Base-by-base conservation (phyloP, 148 eudicot genomes). In the Selenicereus undatus region DNA sequence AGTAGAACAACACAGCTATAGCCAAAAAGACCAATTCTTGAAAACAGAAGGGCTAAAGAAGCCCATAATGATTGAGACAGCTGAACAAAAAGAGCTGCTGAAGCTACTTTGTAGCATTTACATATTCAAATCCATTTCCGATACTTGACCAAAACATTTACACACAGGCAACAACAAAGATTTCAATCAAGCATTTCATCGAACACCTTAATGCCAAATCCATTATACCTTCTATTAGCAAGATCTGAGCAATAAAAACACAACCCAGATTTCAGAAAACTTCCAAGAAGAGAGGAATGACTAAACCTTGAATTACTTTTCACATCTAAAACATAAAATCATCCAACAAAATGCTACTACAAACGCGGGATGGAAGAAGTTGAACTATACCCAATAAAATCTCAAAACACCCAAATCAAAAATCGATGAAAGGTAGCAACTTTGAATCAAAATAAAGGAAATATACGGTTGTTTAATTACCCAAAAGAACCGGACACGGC, bases 401-500 rank as follows among this genome's bases (percentile, higher is more conserved):
- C 54, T 20, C 24, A 84, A 84, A 76, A 84, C 64, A 42, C 81
- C 76, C 78, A 76, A 76, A 76, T 80, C 77, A 73, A n/a, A 81
- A 65, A 50, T 27, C 26, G 22, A 27, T 16, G 52, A 73, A 73
- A 65, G 20, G 3, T 16, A n/a, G 42, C 51, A 39, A 51, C 54
- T 51, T 0, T 65, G 22, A 77, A 42, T 65, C 43, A 2, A 73
- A 80, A 77, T 35, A 29, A 45, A 75, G 83, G 66, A 74, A 81
- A 79, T 78, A 0, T 79, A 71, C 72, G 81, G 64, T 86, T 65
- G 27, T 26, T 9, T 39, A 51, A 82, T 84, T 75, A 77, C 90
- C 92, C 89, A 87, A 69, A 84, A 89, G 79, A 66, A 24, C 77
- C 76, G 77, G 80, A 73, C 30, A 75, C 14, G 13, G 74, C 88